Base-by-base conservation (phyloP, 2,329 filamentous ascomycete genomes). In the Hyphodiscus sp. region DNA sequence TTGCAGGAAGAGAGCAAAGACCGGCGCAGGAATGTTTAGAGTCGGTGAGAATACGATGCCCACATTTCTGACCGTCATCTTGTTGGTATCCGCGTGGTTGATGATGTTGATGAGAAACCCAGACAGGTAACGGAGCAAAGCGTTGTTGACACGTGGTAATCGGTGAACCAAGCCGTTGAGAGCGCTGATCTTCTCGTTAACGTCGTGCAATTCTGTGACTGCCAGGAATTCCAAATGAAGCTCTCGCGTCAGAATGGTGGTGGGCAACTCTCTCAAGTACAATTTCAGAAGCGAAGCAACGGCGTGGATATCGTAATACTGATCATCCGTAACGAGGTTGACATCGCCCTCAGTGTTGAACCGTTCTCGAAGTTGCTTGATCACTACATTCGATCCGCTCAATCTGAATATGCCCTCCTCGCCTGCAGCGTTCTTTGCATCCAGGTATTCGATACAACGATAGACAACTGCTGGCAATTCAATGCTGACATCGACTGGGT, bases 1-100 rank as follows among this genome's bases (percentile, higher is more conserved):
- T 59, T 94, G 91, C 54, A 99, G 77, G 70, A 99, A 94, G 69
- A 95, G 80, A 2, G 91, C 91, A 68, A 99, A 96, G 11, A 99
- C 86, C 0, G 92, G 91, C 0, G 91, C 91, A 0, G 94, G 92
- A 44, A 99, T 96, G 69, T 97, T 97, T 51, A 99, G 79, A 0
- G 94, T 97, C 0, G 94, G 94, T 16, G 94, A 95, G 70, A 99
- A 99, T 53, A 99, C 92, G 63, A 99, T 97, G 59, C 94, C 92
- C 51, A 99, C 89, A 66, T 99, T 99, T 61, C 92, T 85, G 50
- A 96, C 89, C 11, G 89, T 96, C 94, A 99, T 99, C 77, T 96
- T 97, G 75, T 99, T 99, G 58, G 87, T 76, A 63, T 89, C 85
- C 7, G 90, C 78, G 63, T 96, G 91, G 70, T 94, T 91, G 66